phyloP scores from a whole-genome alignment of 2,329 filamentous ascomycete genomes.

The Chaetomium globosum region DNA sequence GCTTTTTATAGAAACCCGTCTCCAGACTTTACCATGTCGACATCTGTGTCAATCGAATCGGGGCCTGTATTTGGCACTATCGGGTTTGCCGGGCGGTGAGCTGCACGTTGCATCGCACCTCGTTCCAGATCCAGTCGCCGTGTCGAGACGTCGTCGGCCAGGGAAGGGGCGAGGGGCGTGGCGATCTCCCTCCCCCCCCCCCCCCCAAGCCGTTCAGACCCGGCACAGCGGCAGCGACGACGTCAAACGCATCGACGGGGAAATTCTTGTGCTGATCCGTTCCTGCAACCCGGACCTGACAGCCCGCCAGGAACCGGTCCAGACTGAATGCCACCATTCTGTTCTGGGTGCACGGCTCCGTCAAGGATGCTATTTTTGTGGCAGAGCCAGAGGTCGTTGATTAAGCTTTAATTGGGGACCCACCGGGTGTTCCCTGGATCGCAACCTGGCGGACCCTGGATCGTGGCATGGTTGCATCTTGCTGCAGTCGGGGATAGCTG shows the following conservation, averaged over 20 bases:
- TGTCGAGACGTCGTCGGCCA: background rate
- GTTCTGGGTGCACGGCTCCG: constrained; percentile 5
- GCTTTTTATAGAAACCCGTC: constrained; percentile 38
- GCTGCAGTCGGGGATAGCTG: constrained; percentile 23
- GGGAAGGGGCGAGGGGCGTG: background rate
- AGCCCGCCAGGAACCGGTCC: constrained; percentile 13
- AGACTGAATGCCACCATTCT: constrained; percentile 13
- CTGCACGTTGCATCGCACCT: constrained; percentile 23
- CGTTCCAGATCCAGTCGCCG: constrained; percentile 9
- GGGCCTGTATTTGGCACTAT: constrained; percentile 5
- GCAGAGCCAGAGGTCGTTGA: constrained; percentile 38
- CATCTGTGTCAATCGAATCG: constrained; percentile 14
- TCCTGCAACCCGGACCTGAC: constrained; percentile 24
- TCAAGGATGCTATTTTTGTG: constrained; percentile 44
- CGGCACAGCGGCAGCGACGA: constrained; percentile 26
- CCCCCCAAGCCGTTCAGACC: constrained; percentile 23
- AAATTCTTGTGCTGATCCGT: constrained; percentile 28
- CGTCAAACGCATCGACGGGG: constrained; percentile 16
- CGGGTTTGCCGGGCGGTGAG: constrained; percentile 24
- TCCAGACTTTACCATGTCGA: constrained; percentile 29
- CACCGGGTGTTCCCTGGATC: constrained; percentile 28
- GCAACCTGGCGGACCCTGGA: constrained; percentile 31
- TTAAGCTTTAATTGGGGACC: constrained; percentile 45
- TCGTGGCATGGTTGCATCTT: constrained; percentile 30
- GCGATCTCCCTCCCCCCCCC: background rate